Percentiles rank a stretch among this genome's conserved stretches.
Conservation (phyloP, 2,329 filamentous ascomycete species). For the Penicillium psychrosexuale region DNA sequence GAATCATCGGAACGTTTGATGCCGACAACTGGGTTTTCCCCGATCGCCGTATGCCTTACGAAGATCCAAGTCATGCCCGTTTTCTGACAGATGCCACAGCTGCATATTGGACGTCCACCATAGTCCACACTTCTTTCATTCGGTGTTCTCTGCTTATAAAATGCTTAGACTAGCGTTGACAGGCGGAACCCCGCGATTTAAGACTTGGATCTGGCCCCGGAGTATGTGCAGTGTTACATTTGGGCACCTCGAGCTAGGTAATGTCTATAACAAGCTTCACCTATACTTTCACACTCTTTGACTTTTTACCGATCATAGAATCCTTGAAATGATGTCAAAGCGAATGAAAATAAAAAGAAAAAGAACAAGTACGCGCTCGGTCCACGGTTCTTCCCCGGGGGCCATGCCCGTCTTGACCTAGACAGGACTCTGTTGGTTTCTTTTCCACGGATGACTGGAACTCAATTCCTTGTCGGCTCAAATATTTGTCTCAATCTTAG, state of each 20-base stretch:
- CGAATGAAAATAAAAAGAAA: background rate
- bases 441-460: conserved; percentile 3
- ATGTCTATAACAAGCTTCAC: background rate
- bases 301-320: background rate
- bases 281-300: background rate
- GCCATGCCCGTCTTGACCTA: conserved; percentile 14
- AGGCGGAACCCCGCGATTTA: background rate
- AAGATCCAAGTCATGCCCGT: background rate
- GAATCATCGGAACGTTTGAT: background rate
- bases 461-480: background rate
- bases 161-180: background rate
- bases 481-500: background rate
- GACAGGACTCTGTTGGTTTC: background rate
- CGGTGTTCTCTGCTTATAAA: background rate
- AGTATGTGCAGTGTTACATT: conserved; percentile 10
- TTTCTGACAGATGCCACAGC: conserved; percentile 4
- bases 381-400: conserved; percentile 11
- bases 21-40: background rate
- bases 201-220: background rate
- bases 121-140: background rate
- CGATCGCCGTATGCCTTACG: background rate
- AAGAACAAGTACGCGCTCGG: background rate
- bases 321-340: background rate
- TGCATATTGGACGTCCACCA: conserved; percentile 8
- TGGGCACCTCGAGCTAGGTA: background rate